These are phyloP conservation scores for Taxillus chinensis DNA, from an alignment of 164 flowering plant genomes.

Conservation along the genomic window DNA sequence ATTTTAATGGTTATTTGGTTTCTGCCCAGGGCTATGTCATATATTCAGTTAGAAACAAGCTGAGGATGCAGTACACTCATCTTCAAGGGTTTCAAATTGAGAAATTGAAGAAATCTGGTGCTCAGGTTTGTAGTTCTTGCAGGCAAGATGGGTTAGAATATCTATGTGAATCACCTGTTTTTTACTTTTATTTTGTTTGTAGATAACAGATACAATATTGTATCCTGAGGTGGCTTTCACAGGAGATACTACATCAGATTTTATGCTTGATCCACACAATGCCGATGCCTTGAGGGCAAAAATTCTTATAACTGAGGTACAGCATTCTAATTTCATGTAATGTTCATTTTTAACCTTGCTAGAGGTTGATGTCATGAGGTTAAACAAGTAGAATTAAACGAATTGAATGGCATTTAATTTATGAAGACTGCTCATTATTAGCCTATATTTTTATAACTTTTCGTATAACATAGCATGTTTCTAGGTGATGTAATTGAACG, in stretches of 20 bases:
- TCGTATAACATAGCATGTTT: too few relatives aligned
- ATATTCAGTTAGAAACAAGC: slow-evolving; percentile 74
- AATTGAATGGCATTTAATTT: too few relatives aligned
- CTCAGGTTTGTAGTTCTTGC: slow-evolving; percentile 47
- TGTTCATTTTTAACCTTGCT: background rate
- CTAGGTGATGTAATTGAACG: too few relatives aligned
- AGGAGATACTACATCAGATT: slow-evolving; percentile 87
- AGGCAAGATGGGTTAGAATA: background rate
- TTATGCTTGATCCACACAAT: slow-evolving; percentile 75
- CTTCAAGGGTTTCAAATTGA: slow-evolving; percentile 81
- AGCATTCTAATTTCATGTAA: background rate
- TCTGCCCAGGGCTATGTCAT: slow-evolving; percentile 73
- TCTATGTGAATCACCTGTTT: slow-evolving; percentile 1
- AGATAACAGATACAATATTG: slow-evolving; percentile 84
- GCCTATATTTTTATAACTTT: too few relatives aligned
- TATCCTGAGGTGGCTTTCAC: slow-evolving; percentile 97
- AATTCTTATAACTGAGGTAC: slow-evolving; percentile 91
- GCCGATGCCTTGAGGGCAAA: slow-evolving; percentile 96
- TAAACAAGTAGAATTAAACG: background rate
- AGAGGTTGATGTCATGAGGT: background rate
- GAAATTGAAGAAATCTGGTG: slow-evolving; percentile 84
- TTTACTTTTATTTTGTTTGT: slow-evolving; percentile 15
- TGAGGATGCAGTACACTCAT: slow-evolving; percentile 79
- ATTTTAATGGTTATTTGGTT: slow-evolving; percentile 9
- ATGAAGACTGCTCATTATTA: too few relatives aligned